Evolutionary conservation across 371 early-diverging fungal genomes (phyloP), one percentile per base, ranked within the genome.

Genomic region (Mucor saturninus): DNA sequence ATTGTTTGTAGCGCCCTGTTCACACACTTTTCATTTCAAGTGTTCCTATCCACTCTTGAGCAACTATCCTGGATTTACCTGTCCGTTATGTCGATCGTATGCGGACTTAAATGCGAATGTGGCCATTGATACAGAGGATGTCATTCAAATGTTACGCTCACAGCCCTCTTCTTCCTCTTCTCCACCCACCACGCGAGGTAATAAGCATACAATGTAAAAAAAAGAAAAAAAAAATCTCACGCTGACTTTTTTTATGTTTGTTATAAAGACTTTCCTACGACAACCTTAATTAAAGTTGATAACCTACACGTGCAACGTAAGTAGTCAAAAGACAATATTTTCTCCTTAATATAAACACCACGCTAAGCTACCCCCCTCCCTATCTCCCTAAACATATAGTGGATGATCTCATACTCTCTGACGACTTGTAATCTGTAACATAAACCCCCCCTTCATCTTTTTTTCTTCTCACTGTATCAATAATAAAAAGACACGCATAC

Each of bases 21-120:
- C 93, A 15, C 95, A 95, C 67, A 89, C 92, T 62, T 96, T 90
- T 78, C 96, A 96, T 69, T 95, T 89, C 81, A 93, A 94, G 76
- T 96, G 96, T 71, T 88, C 93, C 64, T 83, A 83, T 37, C 84
- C 89, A 0, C 28, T 66, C 29, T 67, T 95, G n/a, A 45, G 58
- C 21, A 64, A 78, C 21, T 81, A 77, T 57, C 81, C 92, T 10
- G 90, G 90, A 56, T 95, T 96, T 72, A 85, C 84, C 55, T 96
- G 96, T 72, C 95, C 96, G 29, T 81, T 96, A 46, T 96, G 96
- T 72, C 83, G 96, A 51, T 91, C 93, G 29, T 94, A 90, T 61
- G 95, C 95, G 7, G 93, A 95, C 75, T 75, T 95, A 30, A 89
- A 91, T 46, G 95, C 91, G 14, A 71, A 58, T 57, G 71, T 71